A percentile compares a stretch with the other conserved stretches of the same genome.
Conservation (phyloP, 2,329 filamentous ascomycete species). For the Fusarium sororula region DNA sequence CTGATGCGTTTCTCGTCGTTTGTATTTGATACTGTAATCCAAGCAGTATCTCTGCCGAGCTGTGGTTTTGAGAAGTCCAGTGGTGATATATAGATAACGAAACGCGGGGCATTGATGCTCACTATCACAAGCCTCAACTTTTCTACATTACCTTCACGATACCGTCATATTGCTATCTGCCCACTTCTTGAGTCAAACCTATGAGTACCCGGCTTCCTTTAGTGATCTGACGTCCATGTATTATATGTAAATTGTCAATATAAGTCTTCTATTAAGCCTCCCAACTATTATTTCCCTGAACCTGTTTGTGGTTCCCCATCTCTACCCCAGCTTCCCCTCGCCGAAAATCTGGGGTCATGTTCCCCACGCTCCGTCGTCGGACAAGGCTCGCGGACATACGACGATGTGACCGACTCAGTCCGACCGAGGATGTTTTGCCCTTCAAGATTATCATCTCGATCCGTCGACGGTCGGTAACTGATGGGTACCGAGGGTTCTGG, state of each 20-base stretch:
- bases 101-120: background rate
- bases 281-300: background rate
- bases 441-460: background rate
- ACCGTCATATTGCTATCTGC: background rate
- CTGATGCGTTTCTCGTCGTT: background rate
- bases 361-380: conserved; percentile 17
- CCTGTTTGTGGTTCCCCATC: background rate
- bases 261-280: background rate
- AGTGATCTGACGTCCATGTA: rapidly evolving
- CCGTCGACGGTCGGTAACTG: conserved; percentile 9
- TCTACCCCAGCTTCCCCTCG: conserved; percentile 40
- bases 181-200: background rate
- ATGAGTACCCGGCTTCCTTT: background rate
- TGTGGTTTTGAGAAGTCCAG: background rate
- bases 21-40: background rate
- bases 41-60: background rate
- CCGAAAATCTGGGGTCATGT: conserved; percentile 35
- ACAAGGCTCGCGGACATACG: conserved; percentile 35
- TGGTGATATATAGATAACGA: background rate
- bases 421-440: conserved; percentile 27
- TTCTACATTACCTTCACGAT: background rate
- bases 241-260: too few species aligned
- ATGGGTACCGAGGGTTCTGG: conserved; percentile 5
- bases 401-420: conserved; percentile 21
- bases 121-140: background rate